Evolutionary conservation across 345 rosid species (phyloP).

Genomic region (Microthlaspi erraticum): DNA sequence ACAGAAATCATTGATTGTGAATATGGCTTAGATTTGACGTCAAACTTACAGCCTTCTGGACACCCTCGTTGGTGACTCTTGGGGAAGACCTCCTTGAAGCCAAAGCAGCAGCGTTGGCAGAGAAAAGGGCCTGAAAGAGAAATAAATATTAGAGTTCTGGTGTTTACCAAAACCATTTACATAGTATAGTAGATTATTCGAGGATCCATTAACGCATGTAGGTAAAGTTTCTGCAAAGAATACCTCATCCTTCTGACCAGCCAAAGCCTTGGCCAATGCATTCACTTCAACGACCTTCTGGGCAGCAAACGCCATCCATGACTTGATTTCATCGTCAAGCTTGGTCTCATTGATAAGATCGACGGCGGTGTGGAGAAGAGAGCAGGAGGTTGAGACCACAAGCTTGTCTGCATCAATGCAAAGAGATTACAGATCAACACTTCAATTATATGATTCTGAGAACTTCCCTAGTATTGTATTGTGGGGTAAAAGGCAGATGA

Average conservation of each 20-base stretch:
- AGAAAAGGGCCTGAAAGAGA: conserved; percentile 68
- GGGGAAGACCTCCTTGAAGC: conserved; percentile 94
- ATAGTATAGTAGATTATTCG: conserved; percentile 1
- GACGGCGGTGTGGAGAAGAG: conserved; percentile 97
- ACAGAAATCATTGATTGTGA: conserved; percentile 7
- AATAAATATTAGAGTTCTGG: conserved; percentile 6
- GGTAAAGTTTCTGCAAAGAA: neutral
- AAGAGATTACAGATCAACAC: conserved; percentile 20
- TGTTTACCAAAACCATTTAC: neutral
- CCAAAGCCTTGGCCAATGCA: conserved; percentile 90
- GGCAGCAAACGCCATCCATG: conserved; percentile 99
- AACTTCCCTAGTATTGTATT: neutral
- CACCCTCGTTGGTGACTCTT: conserved; percentile 88
- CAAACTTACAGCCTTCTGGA: conserved; percentile 90
- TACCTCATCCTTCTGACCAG: conserved; percentile 94
- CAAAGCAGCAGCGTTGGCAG: conserved; percentile 86
- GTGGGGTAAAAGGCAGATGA: conserved; percentile 1
- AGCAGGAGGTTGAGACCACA: conserved; percentile 96
- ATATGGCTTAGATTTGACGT: conserved; percentile 12
- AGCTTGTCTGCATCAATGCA: conserved; percentile 67
- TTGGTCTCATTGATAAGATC: conserved; percentile 92
- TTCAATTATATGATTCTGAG: conserved; percentile 4
- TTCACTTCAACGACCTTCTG: conserved; percentile 96
- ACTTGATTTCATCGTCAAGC: conserved; percentile 85
- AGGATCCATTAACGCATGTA: conserved; percentile 1